Percentiles rank a stretch among this genome's conserved stretches.
Conservation (phyloP, 2,329 filamentous ascomycete species). For the Seiridium cupressi region DNA sequence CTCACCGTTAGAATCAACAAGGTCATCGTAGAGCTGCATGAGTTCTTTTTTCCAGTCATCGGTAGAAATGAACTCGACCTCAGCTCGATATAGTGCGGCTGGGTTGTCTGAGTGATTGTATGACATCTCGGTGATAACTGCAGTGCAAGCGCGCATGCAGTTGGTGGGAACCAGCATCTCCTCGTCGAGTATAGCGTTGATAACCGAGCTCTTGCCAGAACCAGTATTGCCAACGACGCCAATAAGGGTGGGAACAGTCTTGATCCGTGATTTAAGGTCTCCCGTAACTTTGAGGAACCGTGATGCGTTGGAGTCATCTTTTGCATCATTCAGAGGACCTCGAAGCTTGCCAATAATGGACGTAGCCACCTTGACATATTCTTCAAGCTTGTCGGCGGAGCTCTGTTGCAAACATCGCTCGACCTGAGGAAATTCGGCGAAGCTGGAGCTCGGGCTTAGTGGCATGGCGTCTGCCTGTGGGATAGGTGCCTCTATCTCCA, state of each 20-base stretch:
- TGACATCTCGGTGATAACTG: slow-evolving; percentile 23
- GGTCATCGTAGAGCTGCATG: slow-evolving; percentile 17
- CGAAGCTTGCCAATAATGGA: not conserved
- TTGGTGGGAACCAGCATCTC: slow-evolving; percentile 34
- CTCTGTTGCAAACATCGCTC: not conserved
- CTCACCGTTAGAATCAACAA: slow-evolving; percentile 19
- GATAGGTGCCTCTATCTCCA: not conserved
- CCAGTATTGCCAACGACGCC: slow-evolving; percentile 20
- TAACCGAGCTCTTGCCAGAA: slow-evolving; percentile 20
- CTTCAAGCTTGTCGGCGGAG: not conserved
- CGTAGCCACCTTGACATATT: not conserved
- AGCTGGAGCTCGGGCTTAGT: not conserved
- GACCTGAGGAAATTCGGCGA: not conserved
- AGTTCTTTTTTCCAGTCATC: slow-evolving; percentile 24
- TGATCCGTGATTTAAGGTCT: not conserved
- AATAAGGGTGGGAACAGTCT: not conserved
- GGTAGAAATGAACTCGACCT: slow-evolving; percentile 24
- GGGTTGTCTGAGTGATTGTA: slow-evolving; percentile 26
- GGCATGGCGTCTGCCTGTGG: not conserved
- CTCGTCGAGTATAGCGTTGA: slow-evolving; percentile 20
- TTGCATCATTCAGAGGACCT: not conserved
- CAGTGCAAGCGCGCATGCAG: slow-evolving; percentile 34
- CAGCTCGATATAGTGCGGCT: slow-evolving; percentile 20
- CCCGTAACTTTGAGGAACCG: not conserved
- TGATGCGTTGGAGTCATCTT: not conserved